Conservation (phyloP, 2,329 filamentous ascomycete species). For the Scedosporium apiospermum region DNA sequence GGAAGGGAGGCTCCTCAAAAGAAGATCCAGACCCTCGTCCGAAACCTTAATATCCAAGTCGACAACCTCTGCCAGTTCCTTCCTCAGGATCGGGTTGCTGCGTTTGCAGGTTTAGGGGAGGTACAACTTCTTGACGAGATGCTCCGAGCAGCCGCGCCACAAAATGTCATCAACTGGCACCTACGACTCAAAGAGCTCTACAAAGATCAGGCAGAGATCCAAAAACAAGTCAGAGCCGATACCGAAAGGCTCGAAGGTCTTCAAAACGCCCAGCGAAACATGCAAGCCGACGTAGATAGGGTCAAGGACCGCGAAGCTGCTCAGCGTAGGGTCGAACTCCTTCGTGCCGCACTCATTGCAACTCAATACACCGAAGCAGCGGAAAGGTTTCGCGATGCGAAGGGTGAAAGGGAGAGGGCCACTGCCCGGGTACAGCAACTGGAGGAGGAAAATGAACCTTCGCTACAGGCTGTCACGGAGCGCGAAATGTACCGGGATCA, state of each 20-base stretch:
- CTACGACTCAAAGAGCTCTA: constrained; percentile 62
- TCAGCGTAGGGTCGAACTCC: constrained; percentile 50
- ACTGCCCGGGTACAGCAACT: constrained; percentile 49
- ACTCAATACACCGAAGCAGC: constrained; percentile 50
- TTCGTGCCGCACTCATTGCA: constrained; percentile 57
- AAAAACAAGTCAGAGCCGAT: constrained; percentile 55
- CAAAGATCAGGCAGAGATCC: constrained; percentile 32
- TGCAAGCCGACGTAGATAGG: constrained; percentile 75
- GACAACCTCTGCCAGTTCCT: constrained; percentile 97
- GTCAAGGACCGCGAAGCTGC: constrained; percentile 66
- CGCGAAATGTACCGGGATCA: constrained; percentile 59
- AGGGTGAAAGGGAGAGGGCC: constrained; percentile 42
- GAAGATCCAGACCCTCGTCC: constrained; percentile 57
- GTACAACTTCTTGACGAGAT: constrained; percentile 78
- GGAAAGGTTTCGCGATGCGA: constrained; percentile 28
- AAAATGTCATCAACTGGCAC: constrained; percentile 73
- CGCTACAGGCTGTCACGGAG: constrained; percentile 54
- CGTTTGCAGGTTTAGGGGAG: constrained; percentile 78
- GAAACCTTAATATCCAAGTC: constrained; percentile 77
- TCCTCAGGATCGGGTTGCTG: constrained; percentile 89
- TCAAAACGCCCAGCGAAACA: constrained; percentile 56
- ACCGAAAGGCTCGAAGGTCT: constrained; percentile 55
- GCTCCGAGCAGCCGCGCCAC: constrained; percentile 74
- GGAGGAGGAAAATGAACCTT: constrained; percentile 52
- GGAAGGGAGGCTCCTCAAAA: constrained; percentile 53